Conservation (phyloP, 1,284 basidiomycete genomes). For the Kwoniella shivajii region DNA sequence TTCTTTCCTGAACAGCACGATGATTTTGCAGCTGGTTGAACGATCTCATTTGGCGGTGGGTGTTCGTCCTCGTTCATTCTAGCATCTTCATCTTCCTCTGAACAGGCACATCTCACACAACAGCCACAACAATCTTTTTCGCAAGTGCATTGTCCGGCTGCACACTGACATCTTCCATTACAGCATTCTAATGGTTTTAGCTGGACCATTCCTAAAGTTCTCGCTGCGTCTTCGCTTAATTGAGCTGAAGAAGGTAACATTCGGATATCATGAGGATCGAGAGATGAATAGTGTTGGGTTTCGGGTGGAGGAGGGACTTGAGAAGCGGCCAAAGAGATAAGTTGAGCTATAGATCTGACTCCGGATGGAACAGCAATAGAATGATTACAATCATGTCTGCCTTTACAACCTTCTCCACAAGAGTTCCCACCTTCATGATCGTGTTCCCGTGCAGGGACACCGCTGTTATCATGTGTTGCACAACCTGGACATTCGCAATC, state of each 20-base stretch:
- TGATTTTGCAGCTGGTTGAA: neutral
- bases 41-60: neutral
- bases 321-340: constrained; percentile 48
- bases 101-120: constrained; percentile 49
- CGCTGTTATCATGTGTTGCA: constrained; percentile 42
- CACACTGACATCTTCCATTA: constrained; percentile 53
- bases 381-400: constrained; percentile 48
- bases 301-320: constrained; percentile 40
- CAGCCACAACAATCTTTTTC: constrained; percentile 54
- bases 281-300: constrained; percentile 14
- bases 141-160: constrained; percentile 51
- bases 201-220: constrained; percentile 45
- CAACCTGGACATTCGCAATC: constrained; percentile 54
- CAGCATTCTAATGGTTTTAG: constrained; percentile 54
- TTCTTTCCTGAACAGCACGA: constrained; percentile 12
- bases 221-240: constrained; percentile 41
- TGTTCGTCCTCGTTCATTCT: constrained; percentile 7
- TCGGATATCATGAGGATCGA: constrained; percentile 45
- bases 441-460: constrained; percentile 3
- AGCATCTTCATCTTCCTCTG: constrained; percentile 37
- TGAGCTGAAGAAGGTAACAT: constrained; percentile 42
- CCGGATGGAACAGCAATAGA: constrained; percentile 49
- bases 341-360: constrained; percentile 49
- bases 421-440: neutral
- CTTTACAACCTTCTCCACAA: constrained; percentile 45